These are phyloP conservation scores for Guillardia theta DNA, from an alignment of 78 protist genomes.

Conservation along the genomic window DNA sequence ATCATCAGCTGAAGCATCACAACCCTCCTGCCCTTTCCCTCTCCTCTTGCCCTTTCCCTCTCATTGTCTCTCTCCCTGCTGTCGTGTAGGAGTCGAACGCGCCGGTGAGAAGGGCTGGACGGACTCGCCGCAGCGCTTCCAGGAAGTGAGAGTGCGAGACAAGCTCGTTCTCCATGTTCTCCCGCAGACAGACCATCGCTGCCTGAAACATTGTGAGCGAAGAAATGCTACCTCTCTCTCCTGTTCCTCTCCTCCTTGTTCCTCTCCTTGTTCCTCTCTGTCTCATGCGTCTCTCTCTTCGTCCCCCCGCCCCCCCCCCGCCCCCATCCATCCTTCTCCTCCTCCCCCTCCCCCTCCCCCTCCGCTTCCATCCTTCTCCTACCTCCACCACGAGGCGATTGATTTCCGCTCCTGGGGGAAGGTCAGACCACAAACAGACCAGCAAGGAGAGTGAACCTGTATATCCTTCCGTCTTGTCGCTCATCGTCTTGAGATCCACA, in stretches of 20 bases:
- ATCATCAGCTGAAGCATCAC: too few relatives aligned
- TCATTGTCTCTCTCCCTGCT: too few relatives aligned
- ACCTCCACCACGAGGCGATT: slow-evolving; percentile 19
- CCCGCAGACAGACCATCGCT: too few relatives aligned
- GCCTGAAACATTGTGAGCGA: too few relatives aligned
- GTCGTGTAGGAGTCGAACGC: too few relatives aligned
- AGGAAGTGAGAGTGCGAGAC: too few relatives aligned
- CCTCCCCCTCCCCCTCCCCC: not conserved
- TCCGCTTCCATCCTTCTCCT: not conserved
- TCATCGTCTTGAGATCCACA: not conserved
- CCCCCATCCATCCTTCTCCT: not conserved
- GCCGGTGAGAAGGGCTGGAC: too few relatives aligned
- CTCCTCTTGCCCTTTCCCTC: too few relatives aligned
- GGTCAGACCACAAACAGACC: not conserved
- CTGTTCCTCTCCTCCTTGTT: not conserved
- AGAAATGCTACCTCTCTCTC: too few relatives aligned
- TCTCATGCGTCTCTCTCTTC: not conserved
- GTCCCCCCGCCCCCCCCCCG: not conserved
- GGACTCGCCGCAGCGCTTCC: too few relatives aligned
- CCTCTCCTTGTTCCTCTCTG: not conserved
- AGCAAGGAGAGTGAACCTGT: not conserved
- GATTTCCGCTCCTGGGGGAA: not conserved
- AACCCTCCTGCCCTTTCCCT: too few relatives aligned
- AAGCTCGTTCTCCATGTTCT: too few relatives aligned
- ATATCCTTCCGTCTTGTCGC: not conserved